Base-by-base conservation (phyloP, 192 early-diverging fungal species). In the Coemansia sp. region DNA sequence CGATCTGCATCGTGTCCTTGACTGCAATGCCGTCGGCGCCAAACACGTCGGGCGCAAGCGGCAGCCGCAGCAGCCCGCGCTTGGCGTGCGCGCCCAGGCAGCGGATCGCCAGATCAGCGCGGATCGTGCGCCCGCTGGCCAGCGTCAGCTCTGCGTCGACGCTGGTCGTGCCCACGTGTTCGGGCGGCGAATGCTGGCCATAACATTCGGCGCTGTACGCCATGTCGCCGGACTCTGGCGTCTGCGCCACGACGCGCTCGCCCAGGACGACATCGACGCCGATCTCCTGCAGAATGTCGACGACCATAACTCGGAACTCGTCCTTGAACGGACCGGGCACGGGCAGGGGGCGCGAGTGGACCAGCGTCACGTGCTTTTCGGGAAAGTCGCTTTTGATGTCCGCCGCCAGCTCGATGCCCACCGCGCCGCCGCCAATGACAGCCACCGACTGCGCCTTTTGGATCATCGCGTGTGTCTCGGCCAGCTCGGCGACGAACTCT, bases 351-450 rank as follows among this genome's bases (percentile, higher is more conserved):
- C 74, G 70, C 24, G 77, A 76, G 56, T 84, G 82, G 6, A 78
- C 67, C 57, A 84, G 67, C 0, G 63, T 61, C 1, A 84, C 82
- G 3, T 61, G n/a, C 51, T 84, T 84, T 9, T 64, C 59, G 3
- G 66, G 65, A 56, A 72, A 84, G 7, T 72, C 76, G 42, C 66
- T 57, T 51, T 77, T 77, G 39, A 84, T 61, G 63, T 96, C 94
- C 0, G 84, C 90, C 3, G 93, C 91, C 68, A 93, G 37, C 62
- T 96, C 94, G 32, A 92, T 67, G 31, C 91, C 94, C 3, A 90
- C 87, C 12, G 90, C 89, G 22, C 93, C 93, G 12, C 84, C 93
- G 20, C 93, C 93, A 15, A 89, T 79, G 0, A 94, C 70, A 2
- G 89, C 54, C 1, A 91, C 72, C 8, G 75, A 82, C 27, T 76